phyloP scores from a whole-genome alignment of 148 eudicot species.

The Vaccinium macrocarpon region DNA sequence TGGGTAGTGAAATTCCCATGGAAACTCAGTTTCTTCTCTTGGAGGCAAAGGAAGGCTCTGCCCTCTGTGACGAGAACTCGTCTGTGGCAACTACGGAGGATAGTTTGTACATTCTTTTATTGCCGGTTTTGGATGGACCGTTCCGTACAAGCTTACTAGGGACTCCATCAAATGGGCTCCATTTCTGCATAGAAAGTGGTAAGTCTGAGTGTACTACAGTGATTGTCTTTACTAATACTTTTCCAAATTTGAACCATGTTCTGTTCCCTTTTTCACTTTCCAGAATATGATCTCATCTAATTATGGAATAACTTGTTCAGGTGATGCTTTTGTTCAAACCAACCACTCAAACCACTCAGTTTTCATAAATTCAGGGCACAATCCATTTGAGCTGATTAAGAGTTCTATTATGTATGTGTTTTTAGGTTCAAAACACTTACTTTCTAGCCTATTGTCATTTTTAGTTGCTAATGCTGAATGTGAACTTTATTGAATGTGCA shows the following conservation, averaged over 20 bases:
- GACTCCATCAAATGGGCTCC: slow-evolving; percentile 41
- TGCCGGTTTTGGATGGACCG: slow-evolving; percentile 54
- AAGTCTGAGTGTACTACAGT: slow-evolving; percentile 4
- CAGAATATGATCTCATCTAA: neutral
- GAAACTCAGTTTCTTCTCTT: slow-evolving; percentile 29
- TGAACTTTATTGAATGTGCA: neutral
- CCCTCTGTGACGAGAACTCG: neutral
- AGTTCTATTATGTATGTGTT: slow-evolving; percentile 44
- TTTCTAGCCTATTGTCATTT: neutral
- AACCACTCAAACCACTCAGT: slow-evolving; percentile 40
- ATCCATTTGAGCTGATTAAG: slow-evolving; percentile 53
- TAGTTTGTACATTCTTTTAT: slow-evolving; percentile 35
- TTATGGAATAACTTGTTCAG: slow-evolving; percentile 19
- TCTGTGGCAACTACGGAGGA: neutral
- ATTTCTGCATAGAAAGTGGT: slow-evolving; percentile 67
- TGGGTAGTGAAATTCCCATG: slow-evolving; percentile 25
- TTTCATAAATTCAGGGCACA: slow-evolving; percentile 53
- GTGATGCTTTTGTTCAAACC: slow-evolving; percentile 53
- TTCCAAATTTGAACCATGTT: neutral
- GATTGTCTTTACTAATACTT: neutral
- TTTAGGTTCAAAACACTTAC: neutral
- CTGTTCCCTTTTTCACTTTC: neutral
- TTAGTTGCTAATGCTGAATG: slow-evolving; percentile 5
- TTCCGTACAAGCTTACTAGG: slow-evolving; percentile 54
- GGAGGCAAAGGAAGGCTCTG: slow-evolving; percentile 18